Percentiles rank a stretch among this genome's conserved stretches.
Conservation (phyloP, 2,329 filamentous ascomycete species). For the Fusarium verrucosum region DNA sequence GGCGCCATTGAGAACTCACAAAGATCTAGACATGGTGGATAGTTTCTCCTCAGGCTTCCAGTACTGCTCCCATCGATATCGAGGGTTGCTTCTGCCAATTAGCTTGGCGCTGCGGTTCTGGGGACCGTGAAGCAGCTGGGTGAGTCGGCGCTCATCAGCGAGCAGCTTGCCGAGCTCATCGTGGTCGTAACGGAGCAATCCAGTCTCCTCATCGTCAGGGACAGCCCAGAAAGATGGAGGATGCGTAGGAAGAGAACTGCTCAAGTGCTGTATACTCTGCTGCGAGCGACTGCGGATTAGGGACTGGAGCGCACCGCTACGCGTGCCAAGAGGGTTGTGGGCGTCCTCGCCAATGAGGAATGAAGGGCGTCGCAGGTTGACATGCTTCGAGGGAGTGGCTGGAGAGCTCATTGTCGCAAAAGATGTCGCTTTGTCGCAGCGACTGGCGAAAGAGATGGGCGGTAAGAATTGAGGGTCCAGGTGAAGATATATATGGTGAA, state of each 20-base stretch:
- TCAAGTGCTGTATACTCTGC: slow-evolving; percentile 47
- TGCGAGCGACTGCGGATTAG: slow-evolving; percentile 53
- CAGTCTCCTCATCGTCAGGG: slow-evolving; percentile 49
- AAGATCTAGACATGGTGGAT: slow-evolving; percentile 72
- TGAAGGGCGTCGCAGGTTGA: slow-evolving; percentile 46
- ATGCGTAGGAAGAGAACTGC: slow-evolving; percentile 38
- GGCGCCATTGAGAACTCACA: slow-evolving; percentile 56
- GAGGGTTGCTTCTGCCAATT: slow-evolving; percentile 87
- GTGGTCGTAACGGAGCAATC: slow-evolving; percentile 46
- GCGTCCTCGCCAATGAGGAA: slow-evolving; percentile 48
- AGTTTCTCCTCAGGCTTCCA: slow-evolving; percentile 84
- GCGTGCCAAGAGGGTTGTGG: slow-evolving; percentile 49
- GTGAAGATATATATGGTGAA: slow-evolving; percentile 6
- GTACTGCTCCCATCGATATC: slow-evolving; percentile 87
- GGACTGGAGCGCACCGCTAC: slow-evolving; percentile 51
- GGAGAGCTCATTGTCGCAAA: slow-evolving; percentile 47
- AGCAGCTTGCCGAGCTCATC: slow-evolving; percentile 58
- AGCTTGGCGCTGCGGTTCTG: slow-evolving; percentile 84
- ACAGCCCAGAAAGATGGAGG: slow-evolving; percentile 39
- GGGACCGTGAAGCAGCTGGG: slow-evolving; percentile 69
- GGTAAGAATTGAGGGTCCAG: not conserved
- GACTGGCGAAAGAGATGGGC: slow-evolving; percentile 5
- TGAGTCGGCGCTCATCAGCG: slow-evolving; percentile 67
- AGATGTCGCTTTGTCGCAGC: slow-evolving; percentile 16
- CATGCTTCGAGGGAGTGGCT: slow-evolving; percentile 38